Base-by-base conservation (phyloP, 192 early-diverging fungal genomes). In the Coemansia asiatica region DNA sequence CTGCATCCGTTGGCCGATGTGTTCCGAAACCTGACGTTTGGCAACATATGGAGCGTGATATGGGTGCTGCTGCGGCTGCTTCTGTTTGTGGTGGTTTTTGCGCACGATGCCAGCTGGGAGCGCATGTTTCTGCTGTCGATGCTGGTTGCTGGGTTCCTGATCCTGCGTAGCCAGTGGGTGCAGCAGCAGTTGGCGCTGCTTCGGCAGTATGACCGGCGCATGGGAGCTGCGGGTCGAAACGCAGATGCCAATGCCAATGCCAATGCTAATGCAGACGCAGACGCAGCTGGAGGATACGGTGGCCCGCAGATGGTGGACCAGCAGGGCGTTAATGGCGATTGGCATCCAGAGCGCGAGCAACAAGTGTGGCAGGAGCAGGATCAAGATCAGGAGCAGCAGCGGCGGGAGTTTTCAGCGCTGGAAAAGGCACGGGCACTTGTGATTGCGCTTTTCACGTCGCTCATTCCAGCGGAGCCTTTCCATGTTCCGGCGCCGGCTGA, bases 391-490 rank as follows among this genome's bases (percentile, higher is more conserved):
- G 6, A 35, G 22, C 31, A 28, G 1, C 50, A 23, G 50, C 65
- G 2, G 46, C 60, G 66, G 9, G 69, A 69, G 51, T 76, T 64
- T 48, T 57, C 74, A 2, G 70, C 44, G 12, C 33, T 71, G 58
- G 73, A 75, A 38, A 81, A 72, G 62, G 67, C 68, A 12, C 56
- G 58, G n/a, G 79, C 79, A 12, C 56, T 81, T 60, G 44, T 67
- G 0, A 40, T 76, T 56, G 79, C 70, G 40, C 74, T 81, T 27
- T 35, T 81, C 25, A 70, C 79, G 51, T 76, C 79, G 62, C 63
- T 81, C 53, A 57, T 81, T 55, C 79, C 79, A 8, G 60, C 69
- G 12, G 79, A 81, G 70, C 79, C 79, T 28, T 63, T 81, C 54
- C 69, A 72, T 13, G 61, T 53, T 13, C 78, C 78, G 6, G 62